Conservation (phyloP, 2,329 filamentous ascomycete species). For the Raffaelea albimanens region DNA sequence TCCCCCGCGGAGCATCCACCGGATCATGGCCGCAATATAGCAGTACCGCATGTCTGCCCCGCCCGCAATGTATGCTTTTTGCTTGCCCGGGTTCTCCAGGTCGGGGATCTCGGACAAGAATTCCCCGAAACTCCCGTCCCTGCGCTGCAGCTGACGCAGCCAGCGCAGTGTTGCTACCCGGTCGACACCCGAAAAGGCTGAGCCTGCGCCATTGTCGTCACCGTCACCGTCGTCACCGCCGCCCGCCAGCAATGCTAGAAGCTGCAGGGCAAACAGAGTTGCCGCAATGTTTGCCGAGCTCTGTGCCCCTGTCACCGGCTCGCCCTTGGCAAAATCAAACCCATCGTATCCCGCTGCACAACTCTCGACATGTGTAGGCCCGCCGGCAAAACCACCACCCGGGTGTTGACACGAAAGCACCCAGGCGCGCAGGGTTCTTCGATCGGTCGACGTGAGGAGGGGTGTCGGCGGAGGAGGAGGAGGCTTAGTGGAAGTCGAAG, state of each 20-base stretch:
- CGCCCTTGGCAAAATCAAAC: constrained; percentile 27
- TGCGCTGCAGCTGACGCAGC: constrained; percentile 66
- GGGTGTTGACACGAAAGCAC: constrained; percentile 80
- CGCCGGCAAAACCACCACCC: constrained; percentile 79
- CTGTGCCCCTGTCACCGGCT: constrained; percentile 29
- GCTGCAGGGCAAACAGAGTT: constrained; percentile 78
- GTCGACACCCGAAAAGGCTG: constrained; percentile 53
- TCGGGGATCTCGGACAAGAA: constrained; percentile 43
- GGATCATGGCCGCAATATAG: constrained; percentile 70
- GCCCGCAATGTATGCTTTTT: constrained; percentile 51
- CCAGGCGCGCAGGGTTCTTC: constrained; percentile 54
- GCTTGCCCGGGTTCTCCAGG: not conserved
- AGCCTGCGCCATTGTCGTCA: too few species aligned
- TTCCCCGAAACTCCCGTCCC: constrained; percentile 88
- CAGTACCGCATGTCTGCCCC: constrained; percentile 81
- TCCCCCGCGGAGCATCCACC: constrained; percentile 69
- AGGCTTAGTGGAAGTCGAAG: not conserved
- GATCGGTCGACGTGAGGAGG: constrained; percentile 31
- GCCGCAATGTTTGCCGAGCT: constrained; percentile 67
- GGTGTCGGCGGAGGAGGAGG: too few species aligned
- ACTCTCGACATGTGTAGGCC: constrained; percentile 52
- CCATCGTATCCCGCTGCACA: constrained; percentile 16
- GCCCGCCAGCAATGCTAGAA: constrained; percentile 46
- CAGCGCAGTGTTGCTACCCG: constrained; percentile 60
- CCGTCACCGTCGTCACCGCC: not conserved